Percentiles rank a stretch among this genome's conserved stretches.
Conservation (phyloP, 2,329 filamentous ascomycete genomes). For the Fusarium ambrosium region DNA sequence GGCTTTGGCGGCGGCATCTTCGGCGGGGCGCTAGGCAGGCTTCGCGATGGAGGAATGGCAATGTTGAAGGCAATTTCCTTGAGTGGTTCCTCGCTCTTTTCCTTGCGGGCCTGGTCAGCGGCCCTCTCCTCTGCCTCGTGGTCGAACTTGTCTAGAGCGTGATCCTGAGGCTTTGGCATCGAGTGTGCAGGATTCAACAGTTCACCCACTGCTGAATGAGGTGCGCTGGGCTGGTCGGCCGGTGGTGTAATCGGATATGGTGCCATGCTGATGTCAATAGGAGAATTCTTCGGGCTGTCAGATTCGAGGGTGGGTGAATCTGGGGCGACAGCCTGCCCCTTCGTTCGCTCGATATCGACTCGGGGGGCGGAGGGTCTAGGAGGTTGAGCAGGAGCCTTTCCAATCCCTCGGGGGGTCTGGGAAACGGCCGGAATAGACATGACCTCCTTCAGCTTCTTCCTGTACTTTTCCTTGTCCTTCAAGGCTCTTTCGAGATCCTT, state of each 20-base stretch:
- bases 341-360: constrained; percentile 44
- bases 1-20: constrained; percentile 66
- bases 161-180: constrained; percentile 73
- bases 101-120: constrained; percentile 61
- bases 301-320: constrained; percentile 65
- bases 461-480: constrained; percentile 95
- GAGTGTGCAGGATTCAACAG: constrained; percentile 68
- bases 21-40: constrained; percentile 65
- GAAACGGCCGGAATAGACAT: constrained; percentile 58
- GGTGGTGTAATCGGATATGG: constrained; percentile 76
- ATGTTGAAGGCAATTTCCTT: constrained; percentile 65
- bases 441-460: constrained; percentile 88
- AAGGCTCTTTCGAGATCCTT: constrained; percentile 92
- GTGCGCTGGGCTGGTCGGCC: constrained; percentile 61
- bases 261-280: constrained; percentile 70
- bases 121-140: constrained; percentile 66
- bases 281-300: constrained; percentile 67
- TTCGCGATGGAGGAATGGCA: constrained; percentile 69
- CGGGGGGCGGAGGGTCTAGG: constrained; percentile 34
- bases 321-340: constrained; percentile 47
- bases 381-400: constrained; percentile 19
- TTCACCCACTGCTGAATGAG: constrained; percentile 61
- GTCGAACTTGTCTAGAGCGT: constrained; percentile 69
- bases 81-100: constrained; percentile 57
- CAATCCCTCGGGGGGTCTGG: constrained; percentile 40